Base-by-base conservation (phyloP, 345 rosid genomes). In the Euphorbia lathyris region DNA sequence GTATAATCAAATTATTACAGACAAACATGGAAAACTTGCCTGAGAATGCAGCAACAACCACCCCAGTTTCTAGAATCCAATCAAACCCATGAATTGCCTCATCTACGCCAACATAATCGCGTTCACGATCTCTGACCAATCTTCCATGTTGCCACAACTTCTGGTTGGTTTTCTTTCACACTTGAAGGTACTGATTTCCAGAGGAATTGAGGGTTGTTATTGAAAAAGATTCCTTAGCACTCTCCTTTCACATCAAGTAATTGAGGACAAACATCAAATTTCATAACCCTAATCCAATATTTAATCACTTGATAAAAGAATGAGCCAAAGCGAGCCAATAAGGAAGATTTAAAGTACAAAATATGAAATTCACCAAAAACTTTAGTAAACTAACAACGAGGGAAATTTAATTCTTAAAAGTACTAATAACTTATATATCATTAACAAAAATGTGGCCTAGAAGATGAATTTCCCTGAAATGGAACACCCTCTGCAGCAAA, bases 51-150 rank as follows among this genome's bases (percentile, higher is more conserved):
- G 76, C 77, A 56, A 95, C 88, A 30, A 95, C 73, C 69, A 73
- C 75, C 72, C 75, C 74, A 30, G 78, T 79, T 72, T 95, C 93
- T 68, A 71, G 88, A 71, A 88, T 85, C 99, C 99, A 95, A 70
- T 87, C 86, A 65, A 83, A 95, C 58, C 84, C 86, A 3, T 68
- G 77, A 74, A 92, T 65, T 56, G 93, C 92, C 80, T 73, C 93
- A 76, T 92, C 78, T 2, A 95, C 97, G 58, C 86, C 88, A 0
- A 88, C 84, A 78, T 88, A 83, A 70, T 92, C 96, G 65, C 80
- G 86, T 29, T 97, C 97, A 94, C n/a, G 90, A 80, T 76, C 79
- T 84, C 84, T 90, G 97, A 65, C 93, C 96, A 67, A 95, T 84
- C 75, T 42, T 77, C 97, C 97, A 95, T 26, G 82, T 87, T 10